Base-by-base conservation (phyloP, 768 basidiomycete species). In the Kockovaella imperatae region DNA sequence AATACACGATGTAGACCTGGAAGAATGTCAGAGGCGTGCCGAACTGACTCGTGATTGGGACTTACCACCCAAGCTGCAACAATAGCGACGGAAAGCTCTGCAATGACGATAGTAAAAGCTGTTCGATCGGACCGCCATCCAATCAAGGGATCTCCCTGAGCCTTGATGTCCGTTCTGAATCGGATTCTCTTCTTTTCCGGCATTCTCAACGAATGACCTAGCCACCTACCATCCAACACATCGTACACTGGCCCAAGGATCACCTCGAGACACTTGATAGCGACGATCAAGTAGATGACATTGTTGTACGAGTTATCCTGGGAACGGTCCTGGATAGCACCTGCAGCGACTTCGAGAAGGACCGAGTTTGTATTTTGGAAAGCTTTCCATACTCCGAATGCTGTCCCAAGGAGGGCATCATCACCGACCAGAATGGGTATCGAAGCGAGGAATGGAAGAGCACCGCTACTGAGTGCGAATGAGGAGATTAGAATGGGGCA, bases 221-320 rank as follows among this genome's bases (percentile, higher is more conserved):
- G 43, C 63, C 57, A 59, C 25, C 47, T 23, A 15, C 63, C 60
- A 32, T 65, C 63, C 32, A 65, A 46, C 38, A 43, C 54, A 36
- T 65, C 60, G 44, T 60, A 65, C 24, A 59, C 28, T 4, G 56
- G 58, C 14, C 63, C 63, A 32, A 47, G 52, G 47, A 45, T 34
- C 11, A 65, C 52, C 52, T 65, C 48, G 18, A 62, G 11, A 11
- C 52, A 43, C 50, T 65, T 65, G 49, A 64, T 46, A n/a, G 60
- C 67, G 52, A 68, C 63, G 48, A 65, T 31, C 23, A 68, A 53
- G 59, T 68, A 68, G 20, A 68, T 54, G 34, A 68, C 64, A 39
- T 57, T 56, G 45, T 61, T 45, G 52, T 68, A 68, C 5, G 52
- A 53, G n/a, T 50, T 31, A 18, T 48, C 52, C 17, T 45, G 24